Evolutionary conservation across 306 rosid genomes (phyloP).

Genomic region (Acacia crassicarpa): DNA sequence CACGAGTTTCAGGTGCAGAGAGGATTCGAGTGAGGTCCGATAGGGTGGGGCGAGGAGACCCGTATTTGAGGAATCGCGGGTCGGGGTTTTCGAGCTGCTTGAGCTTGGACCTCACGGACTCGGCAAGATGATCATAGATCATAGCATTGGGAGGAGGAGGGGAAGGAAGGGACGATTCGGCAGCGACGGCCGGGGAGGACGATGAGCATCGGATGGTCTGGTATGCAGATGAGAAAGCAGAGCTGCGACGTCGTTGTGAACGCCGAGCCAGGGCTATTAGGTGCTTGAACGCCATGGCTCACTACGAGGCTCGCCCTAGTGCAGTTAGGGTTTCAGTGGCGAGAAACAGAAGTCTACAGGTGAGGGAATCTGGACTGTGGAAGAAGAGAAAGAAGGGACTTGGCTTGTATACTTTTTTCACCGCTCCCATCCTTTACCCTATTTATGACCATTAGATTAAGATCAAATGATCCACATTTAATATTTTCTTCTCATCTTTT

Average conservation of each 20-base stretch:
- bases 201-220: slow-evolving; percentile 51
- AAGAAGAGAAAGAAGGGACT: too few relatives aligned
- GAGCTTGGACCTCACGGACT: slow-evolving; percentile 68
- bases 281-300: slow-evolving; percentile 72
- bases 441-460: too few relatives aligned
- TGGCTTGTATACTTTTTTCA: too few relatives aligned
- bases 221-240: slow-evolving; percentile 20
- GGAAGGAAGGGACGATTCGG: slow-evolving; percentile 43
- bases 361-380: not conserved
- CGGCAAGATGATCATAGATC: slow-evolving; percentile 91
- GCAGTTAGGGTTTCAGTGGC: slow-evolving; percentile 53
- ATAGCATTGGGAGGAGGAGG: slow-evolving; percentile 79
- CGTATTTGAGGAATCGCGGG: slow-evolving; percentile 84
- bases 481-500: too few relatives aligned
- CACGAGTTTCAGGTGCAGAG: slow-evolving; percentile 79
- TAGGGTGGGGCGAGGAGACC: slow-evolving; percentile 73
- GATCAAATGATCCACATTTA: too few relatives aligned
- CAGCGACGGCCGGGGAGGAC: slow-evolving; percentile 49
- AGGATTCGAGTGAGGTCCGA: slow-evolving; percentile 77
- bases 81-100: slow-evolving; percentile 76
- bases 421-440: too few relatives aligned
- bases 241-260: slow-evolving; percentile 24
- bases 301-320: not conserved
- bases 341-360: not conserved
- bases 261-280: slow-evolving; percentile 74